Conservation (phyloP, 208 protist species). For the Hexamita inflata region DNA sequence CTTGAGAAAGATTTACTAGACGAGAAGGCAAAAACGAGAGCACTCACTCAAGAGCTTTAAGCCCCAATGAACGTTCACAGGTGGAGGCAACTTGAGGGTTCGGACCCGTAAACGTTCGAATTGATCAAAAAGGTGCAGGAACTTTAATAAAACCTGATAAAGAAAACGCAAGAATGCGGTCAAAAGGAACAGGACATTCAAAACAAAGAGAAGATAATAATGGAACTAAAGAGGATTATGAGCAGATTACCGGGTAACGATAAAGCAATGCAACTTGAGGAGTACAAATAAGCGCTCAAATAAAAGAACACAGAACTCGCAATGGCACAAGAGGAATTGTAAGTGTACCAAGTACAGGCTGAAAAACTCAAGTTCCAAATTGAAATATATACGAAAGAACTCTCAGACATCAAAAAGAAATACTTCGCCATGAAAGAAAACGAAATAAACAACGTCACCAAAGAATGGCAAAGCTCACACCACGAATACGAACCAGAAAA, state of each 20-base stretch:
- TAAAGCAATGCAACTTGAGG: constrained; percentile 1
- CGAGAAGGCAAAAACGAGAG: constrained; percentile 62
- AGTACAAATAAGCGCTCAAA: constrained; percentile 7
- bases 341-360: neutral
- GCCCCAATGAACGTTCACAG: constrained; percentile 88
- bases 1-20: constrained; percentile 68
- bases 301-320: constrained; percentile 2
- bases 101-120: constrained; percentile 72
- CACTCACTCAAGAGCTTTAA: constrained; percentile 79
- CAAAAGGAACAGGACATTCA: constrained; percentile 27
- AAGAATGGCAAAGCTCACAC: too few relatives aligned
- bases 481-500: too few relatives aligned
- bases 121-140: constrained; percentile 85
- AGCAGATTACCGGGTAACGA: constrained; percentile 10
- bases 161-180: constrained; percentile 66
- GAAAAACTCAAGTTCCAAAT: constrained; percentile 2
- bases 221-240: constrained; percentile 30
- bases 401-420: constrained; percentile 22
- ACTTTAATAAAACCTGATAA: constrained; percentile 76
- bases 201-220: constrained; percentile 33
- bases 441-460: too few relatives aligned
- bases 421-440: constrained; percentile 30
- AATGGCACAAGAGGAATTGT: constrained; percentile 15
- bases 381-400: constrained; percentile 10
- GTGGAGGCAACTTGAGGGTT: constrained; percentile 79